These are phyloP conservation scores for Dictyostelium citrinum DNA, from an alignment of 78 protist genomes.

Conservation along the genomic window DNA sequence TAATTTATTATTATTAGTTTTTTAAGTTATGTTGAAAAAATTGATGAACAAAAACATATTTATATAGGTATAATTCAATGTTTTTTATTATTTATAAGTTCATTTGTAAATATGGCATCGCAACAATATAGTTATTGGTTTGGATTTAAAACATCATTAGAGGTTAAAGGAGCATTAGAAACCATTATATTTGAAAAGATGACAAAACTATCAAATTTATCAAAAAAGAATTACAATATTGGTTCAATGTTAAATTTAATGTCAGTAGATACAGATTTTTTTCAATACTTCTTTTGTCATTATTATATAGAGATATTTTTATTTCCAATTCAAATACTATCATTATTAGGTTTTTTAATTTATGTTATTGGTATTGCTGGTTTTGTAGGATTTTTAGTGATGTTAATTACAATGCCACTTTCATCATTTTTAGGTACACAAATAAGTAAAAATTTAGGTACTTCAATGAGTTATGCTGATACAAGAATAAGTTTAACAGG, in stretches of 20 bases:
- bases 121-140: slow-evolving; percentile 26
- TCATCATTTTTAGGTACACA: background rate
- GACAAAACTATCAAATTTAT: background rate
- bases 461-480: background rate
- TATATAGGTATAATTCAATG: background rate
- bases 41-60: background rate
- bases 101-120: background rate
- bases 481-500: background rate
- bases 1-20: slow-evolving; percentile 5
- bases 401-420: slow-evolving; percentile 20
- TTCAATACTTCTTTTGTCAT: slow-evolving; percentile 26
- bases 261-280: slow-evolving; percentile 20
- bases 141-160: slow-evolving; percentile 12
- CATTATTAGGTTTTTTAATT: slow-evolving; percentile 10
- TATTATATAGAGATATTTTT: slow-evolving; percentile 25
- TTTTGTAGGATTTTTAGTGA: slow-evolving; percentile 23
- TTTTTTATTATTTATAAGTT: slow-evolving; percentile 4
- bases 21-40: slow-evolving; percentile 17
- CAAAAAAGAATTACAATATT: background rate
- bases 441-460: slow-evolving; percentile 1
- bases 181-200: slow-evolving; percentile 26
- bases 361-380: slow-evolving; percentile 21
- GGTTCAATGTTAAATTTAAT: slow-evolving; percentile 40
- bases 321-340: slow-evolving; percentile 20
- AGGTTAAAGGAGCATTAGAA: slow-evolving; percentile 19